phyloP scores from a whole-genome alignment of 495 filamentous ascomycete genomes.

The Thermochaetoides thermophila region DNA sequence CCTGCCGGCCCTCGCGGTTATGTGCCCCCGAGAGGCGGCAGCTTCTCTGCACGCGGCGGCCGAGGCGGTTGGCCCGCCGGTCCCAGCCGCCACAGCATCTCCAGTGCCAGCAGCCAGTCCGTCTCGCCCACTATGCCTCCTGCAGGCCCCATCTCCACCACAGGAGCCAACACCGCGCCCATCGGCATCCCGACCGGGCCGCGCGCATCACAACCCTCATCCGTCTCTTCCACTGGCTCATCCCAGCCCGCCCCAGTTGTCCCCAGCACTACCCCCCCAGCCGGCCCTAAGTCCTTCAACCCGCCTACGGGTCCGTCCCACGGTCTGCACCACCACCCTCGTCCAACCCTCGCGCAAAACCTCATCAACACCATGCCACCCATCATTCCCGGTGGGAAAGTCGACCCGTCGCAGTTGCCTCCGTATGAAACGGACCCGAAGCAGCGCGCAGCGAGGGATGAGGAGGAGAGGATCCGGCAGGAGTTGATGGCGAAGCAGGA shows the following conservation, averaged over 20 bases:
- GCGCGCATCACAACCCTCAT: constrained; percentile 18
- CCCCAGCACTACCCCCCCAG: not conserved
- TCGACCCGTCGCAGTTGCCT: constrained; percentile 20
- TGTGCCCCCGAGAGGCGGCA: constrained; percentile 21
- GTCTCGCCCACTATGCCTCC: constrained; percentile 18
- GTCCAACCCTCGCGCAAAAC: constrained; percentile 26
- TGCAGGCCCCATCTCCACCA: constrained; percentile 16
- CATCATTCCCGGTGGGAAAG: constrained; percentile 28
- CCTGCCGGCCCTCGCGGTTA: constrained; percentile 35
- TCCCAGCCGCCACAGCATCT: constrained; percentile 19
- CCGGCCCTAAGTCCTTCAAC: constrained; percentile 28
- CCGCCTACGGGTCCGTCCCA: constrained; percentile 32
- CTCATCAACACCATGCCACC: constrained; percentile 27
- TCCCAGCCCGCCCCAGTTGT: not conserved
- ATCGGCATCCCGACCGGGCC: constrained; percentile 31
- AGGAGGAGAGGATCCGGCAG: constrained; percentile 31
- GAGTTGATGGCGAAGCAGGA: constrained; percentile 32
- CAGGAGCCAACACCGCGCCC: too few relatives aligned
- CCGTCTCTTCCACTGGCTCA: constrained; percentile 7
- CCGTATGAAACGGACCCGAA: constrained; percentile 27
- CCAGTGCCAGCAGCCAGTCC: constrained; percentile 10
- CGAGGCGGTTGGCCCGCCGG: constrained; percentile 24
- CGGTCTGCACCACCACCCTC: constrained; percentile 8
- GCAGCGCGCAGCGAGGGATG: constrained; percentile 24
- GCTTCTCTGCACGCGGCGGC: constrained; percentile 24